Conservation (phyloP, 106 monocot species). For the Dioscorea zingiberensis region DNA sequence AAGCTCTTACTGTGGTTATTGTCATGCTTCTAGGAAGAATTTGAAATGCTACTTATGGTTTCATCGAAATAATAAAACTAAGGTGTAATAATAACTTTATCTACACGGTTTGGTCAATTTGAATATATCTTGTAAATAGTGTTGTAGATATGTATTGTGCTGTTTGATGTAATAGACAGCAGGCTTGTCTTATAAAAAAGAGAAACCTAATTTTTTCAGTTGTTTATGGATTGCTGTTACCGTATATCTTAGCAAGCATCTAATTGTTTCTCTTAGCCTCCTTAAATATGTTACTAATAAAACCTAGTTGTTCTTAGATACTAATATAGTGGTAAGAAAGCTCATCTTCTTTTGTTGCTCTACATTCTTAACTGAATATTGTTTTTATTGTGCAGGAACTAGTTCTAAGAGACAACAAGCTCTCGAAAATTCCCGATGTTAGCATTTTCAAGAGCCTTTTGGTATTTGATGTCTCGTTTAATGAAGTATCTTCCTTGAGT, state of each 20-base stretch:
- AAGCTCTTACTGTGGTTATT: too few relatives aligned
- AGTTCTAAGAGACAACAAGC: conserved; percentile 84
- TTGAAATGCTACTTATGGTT: too few relatives aligned
- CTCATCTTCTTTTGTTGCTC: not conserved
- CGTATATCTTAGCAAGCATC: not conserved
- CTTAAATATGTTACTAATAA: not conserved
- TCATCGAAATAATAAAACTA: too few relatives aligned
- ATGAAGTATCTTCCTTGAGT: conserved; percentile 72
- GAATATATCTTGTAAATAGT: too few relatives aligned
- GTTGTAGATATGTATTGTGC: too few relatives aligned
- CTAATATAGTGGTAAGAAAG: not conserved
- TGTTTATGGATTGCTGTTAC: too few relatives aligned
- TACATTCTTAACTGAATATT: not conserved
- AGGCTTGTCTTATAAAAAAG: too few relatives aligned
- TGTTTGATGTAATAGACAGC: too few relatives aligned
- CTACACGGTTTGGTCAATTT: too few relatives aligned
- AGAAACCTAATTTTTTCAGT: too few relatives aligned
- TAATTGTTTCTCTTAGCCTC: not conserved
- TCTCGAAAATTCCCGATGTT: conserved; percentile 74
- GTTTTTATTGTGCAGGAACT: conserved; percentile 55
- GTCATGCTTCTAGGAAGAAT: too few relatives aligned
- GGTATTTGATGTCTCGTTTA: conserved; percentile 96
- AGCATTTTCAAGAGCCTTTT: conserved; percentile 78
- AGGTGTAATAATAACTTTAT: too few relatives aligned
- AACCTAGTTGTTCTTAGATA: not conserved